Evolutionary conservation across 768 basidiomycete species (phyloP), one percentile per base, ranked within the genome.

Genomic region (Pleurotus platypus): DNA sequence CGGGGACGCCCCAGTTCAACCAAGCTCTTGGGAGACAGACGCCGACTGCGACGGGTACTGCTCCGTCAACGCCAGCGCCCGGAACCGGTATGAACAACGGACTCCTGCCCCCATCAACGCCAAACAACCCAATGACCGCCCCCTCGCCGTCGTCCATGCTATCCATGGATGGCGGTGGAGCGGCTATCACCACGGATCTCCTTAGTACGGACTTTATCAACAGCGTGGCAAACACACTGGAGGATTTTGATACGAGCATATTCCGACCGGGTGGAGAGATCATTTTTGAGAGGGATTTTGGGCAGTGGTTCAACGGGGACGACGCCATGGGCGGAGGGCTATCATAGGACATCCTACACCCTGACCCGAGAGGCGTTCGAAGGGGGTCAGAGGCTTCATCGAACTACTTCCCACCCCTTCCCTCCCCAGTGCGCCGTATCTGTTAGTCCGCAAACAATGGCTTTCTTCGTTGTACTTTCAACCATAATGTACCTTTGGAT

Each of bases 261-360:
- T 81, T 83, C 64, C 66, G 74, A 43, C 61, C 68, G n/a, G 74
- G 78, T 51, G 76, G 75, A 2, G 74, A 80, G 57, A 69, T 87
- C 65, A 83, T 85, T 63, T 87, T 88, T 60, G 87, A 87, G 68
- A 75, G 85, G 63, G 87, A 87, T 63, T 89, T 89, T 69, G 82
- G 84, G 55, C 83, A 86, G 63, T 89, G 87, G 86, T 88, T 90
- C 62, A 85, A 83, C 65, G 79, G 78, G 4, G 80, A 85, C 55
- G 80, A 80, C 3, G 6, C 27, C 3, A 27, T 27, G 27, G 30
- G 9, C 9, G 30, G 30, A 11, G 30, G 30, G 9, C 30, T 30
- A 11, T 35, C 2, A 35, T 35, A 35, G 30, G 11, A 8, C 11
- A 24, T 5, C 24, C 22, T 22, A 24, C 24, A 24, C 24, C 5